Percentiles rank a stretch among this genome's conserved stretches.
Conservation (phyloP, 257 asterid species). For the Capsicum pubescens region DNA sequence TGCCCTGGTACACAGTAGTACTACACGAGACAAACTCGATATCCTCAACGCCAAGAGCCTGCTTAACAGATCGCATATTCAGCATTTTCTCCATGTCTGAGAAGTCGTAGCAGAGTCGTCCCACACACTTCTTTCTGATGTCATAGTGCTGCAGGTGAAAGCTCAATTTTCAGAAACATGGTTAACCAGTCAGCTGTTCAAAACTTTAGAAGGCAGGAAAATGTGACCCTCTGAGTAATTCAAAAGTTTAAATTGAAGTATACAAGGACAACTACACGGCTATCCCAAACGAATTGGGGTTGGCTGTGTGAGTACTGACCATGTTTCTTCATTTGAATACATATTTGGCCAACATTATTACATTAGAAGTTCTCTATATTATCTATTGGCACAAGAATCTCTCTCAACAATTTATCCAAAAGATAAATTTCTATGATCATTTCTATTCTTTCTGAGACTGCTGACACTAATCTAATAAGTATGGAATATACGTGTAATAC, state of each 20-base stretch:
- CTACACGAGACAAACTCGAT: conserved; percentile 48
- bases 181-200: background rate
- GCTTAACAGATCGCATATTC: conserved; percentile 37
- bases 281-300: conserved; percentile 3
- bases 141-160: conserved; percentile 45
- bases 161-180: background rate
- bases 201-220: background rate
- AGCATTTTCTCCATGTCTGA: conserved; percentile 46
- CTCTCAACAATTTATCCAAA: background rate
- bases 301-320: background rate
- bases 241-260: background rate
- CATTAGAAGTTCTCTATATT: background rate
- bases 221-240: background rate
- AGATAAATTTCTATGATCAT: background rate
- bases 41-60: conserved; percentile 48
- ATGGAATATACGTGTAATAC: background rate
- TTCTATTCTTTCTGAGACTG: conserved; percentile 13
- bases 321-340: background rate
- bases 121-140: conserved; percentile 43
- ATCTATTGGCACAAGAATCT: background rate
- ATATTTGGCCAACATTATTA: conserved; percentile 17
- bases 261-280: no score
- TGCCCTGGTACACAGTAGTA: conserved; percentile 38
- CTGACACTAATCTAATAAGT: background rate
- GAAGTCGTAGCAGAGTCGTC: conserved; percentile 49